Evolutionary conservation across 106 monocot genomes (phyloP), one percentile per base, ranked within the genome.

Genomic region (Vanilla planifolia): DNA sequence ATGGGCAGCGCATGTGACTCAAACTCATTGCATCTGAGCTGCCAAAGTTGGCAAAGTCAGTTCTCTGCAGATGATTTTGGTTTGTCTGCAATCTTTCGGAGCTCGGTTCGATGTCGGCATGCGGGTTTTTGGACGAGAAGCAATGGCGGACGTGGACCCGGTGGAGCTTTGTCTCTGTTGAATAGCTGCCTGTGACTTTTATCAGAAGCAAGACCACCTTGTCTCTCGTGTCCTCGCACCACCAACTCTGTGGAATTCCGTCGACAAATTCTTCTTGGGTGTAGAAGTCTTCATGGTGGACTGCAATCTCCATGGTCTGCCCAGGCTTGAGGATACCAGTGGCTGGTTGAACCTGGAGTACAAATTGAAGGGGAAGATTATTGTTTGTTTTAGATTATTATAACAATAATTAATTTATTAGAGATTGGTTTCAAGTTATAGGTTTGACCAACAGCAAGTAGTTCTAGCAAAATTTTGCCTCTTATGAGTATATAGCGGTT

Each of bases 201-300:
- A 90, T 60, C 32, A 73, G 42, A 6, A 95, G 61, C 43, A 76
- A 42, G 4, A 71, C 80, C 44, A 79, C 86, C 60, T 76, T 84
- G 59, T 95, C 90, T 32, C 76, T 73, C 4, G 76, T 74, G 64
- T 84, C 74, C 70, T 95, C 86, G 33, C 73, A 80, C 78, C 78
- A 79, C 69, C 83, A 80, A 26, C 70, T 95, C 17, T 83, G 77
- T 35, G 75, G 67, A 20, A 79, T 55, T 44, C 89, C 90, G 43
- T 95, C 86, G 8, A 76, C 68, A 68, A 61, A 79, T 50, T 81
- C 83, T 72, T 86, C 86, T 16, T 80, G 69, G 20, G 77, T 85
- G 21, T 45, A 72, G 46, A 62, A 71, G 4, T 95, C 90, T 24
- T 90, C 95, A 65, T 95, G 81, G 5, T 77, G 83, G 48, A 95